Percentiles rank a stretch among this genome's conserved stretches.
These are phyloP conservation scores for Raphanus hybrid DNA, from an alignment of 441 rosid genomes.

Conservation along the genomic window DNA sequence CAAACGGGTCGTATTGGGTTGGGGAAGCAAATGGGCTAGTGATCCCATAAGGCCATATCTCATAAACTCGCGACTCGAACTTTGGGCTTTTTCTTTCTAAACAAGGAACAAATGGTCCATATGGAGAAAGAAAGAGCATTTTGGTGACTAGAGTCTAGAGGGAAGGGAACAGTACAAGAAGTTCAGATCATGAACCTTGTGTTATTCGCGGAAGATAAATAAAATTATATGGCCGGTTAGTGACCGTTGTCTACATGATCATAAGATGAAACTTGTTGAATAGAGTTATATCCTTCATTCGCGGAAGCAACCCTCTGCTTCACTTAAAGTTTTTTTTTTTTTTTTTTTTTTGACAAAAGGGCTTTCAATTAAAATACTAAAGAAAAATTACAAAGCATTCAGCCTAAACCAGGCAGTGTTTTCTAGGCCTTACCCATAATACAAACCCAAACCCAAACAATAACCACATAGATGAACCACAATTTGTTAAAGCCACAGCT, in stretches of 20 bases:
- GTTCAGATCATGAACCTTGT: background rate
- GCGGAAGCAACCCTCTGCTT: background rate
- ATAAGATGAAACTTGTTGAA: background rate
- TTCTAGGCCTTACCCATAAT: too few species aligned
- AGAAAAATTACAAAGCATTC: too few species aligned
- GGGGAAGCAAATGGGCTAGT: background rate
- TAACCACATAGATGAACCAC: too few species aligned
- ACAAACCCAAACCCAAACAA: too few species aligned
- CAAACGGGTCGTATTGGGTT: background rate
- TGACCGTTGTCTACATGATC: background rate
- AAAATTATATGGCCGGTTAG: background rate
- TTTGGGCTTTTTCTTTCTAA: background rate
- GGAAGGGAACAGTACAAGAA: background rate
- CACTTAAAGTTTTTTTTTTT: too few species aligned
- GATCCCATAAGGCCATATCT: background rate
- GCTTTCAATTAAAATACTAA: too few species aligned
- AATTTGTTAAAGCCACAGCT: too few species aligned
- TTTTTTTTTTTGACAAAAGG: too few species aligned
- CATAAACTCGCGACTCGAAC: background rate
- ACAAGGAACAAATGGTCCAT: background rate
- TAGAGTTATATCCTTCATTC: background rate
- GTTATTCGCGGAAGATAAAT: background rate
- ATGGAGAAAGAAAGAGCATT: background rate
- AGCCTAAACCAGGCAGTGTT: too few species aligned
- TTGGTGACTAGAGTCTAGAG: background rate